Conservation (phyloP, 495 filamentous ascomycete genomes). For the Tuber umbilicatum region DNA sequence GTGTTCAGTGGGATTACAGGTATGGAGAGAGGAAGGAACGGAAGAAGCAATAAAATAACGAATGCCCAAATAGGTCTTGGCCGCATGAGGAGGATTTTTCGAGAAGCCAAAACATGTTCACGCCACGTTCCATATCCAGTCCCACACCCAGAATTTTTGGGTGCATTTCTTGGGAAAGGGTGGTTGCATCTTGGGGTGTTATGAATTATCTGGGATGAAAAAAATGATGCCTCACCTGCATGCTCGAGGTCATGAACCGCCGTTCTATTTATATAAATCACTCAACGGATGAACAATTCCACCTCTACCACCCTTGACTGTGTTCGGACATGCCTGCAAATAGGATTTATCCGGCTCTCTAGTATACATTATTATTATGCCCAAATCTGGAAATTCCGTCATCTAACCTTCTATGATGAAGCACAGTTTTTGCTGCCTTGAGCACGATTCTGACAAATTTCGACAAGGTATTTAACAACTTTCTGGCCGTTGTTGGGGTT, state of each 20-base stretch:
- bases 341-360: not conserved
- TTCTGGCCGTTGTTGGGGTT: not conserved
- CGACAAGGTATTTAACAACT: not conserved
- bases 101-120: not conserved
- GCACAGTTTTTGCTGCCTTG: not conserved
- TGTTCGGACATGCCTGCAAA: not conserved
- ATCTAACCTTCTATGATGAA: not conserved
- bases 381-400: not conserved
- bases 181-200: not conserved
- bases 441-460: not conserved
- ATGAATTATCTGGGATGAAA: not conserved
- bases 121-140: not conserved
- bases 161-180: not conserved
- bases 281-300: not conserved
- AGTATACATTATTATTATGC: not conserved
- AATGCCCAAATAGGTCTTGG: not conserved
- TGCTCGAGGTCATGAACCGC: not conserved
- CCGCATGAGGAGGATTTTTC: not conserved
- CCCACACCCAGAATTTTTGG: not conserved
- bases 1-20: not conserved
- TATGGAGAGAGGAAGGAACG: not conserved
- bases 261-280: constrained; percentile 2
- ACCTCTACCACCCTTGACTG: not conserved
- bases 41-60: not conserved
- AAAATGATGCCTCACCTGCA: not conserved